Evolutionary conservation across 495 filamentous ascomycete genomes (phyloP).

Genomic region (Hyphodiscus hymeniophilus): DNA sequence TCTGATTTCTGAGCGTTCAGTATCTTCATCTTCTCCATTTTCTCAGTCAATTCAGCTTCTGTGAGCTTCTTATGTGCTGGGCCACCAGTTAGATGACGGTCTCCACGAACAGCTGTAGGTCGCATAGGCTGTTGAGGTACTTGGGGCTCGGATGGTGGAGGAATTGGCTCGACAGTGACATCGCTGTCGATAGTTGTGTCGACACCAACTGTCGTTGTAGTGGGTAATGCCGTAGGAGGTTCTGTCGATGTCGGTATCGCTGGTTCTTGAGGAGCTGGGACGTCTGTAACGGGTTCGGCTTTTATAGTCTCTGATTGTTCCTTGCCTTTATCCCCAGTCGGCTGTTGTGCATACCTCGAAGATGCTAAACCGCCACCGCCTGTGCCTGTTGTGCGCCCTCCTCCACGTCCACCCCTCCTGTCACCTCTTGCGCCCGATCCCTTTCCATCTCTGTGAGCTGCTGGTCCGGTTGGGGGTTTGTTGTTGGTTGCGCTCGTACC

Average conservation of each 20-base stretch:
- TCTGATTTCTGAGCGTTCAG: conserved; percentile 49
- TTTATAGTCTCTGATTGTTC: not conserved
- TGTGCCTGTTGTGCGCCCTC: conserved; percentile 24
- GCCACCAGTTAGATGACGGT: conserved; percentile 61
- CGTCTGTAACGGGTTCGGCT: not conserved
- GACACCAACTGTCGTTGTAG: no score
- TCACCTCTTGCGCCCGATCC: conserved; percentile 1
- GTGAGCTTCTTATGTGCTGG: conserved; percentile 56
- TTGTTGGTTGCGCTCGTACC: not conserved
- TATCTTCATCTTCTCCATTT: conserved; percentile 50
- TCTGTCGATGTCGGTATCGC: not conserved
- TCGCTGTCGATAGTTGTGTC: no score
- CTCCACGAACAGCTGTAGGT: conserved; percentile 52
- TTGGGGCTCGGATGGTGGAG: not conserved
- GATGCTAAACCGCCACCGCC: conserved; percentile 13
- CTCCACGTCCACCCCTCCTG: not conserved
- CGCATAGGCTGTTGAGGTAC: conserved; percentile 4
- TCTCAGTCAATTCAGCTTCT: conserved; percentile 54
- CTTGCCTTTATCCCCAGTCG: not conserved
- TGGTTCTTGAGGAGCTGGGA: not conserved
- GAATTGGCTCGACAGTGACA: no score
- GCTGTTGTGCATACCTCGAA: conserved; percentile 10
- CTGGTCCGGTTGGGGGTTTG: not conserved
- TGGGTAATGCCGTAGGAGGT: no score
- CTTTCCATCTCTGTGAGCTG: not conserved